Conservation (phyloP, 768 basidiomycete species). For the Trametes cinnabarina region DNA sequence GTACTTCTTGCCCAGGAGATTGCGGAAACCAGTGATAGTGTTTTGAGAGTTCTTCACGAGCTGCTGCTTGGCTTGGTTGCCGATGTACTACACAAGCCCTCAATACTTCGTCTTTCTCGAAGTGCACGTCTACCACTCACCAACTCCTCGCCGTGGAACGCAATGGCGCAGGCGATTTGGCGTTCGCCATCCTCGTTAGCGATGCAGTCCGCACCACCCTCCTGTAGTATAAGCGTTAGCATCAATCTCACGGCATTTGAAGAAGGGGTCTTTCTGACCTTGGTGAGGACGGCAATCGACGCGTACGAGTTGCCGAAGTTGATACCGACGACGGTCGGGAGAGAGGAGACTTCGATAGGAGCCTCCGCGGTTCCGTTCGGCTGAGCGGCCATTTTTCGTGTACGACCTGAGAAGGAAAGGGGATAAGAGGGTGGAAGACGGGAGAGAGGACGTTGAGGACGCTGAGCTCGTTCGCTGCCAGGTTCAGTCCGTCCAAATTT, state of each 20-base stretch:
- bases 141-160: slow-evolving; percentile 89
- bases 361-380: slow-evolving; percentile 55
- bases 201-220: slow-evolving; percentile 90
- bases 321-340: slow-evolving; percentile 80
- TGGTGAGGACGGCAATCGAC: slow-evolving; percentile 92
- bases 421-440: not conserved
- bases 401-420: not conserved
- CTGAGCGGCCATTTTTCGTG: slow-evolving; percentile 36
- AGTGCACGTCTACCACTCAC: slow-evolving; percentile 44
- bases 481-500: slow-evolving; percentile 4
- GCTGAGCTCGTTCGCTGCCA: not conserved
- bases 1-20: slow-evolving; percentile 89
- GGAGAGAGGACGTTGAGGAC: not conserved
- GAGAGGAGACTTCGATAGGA: slow-evolving; percentile 32
- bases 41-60: slow-evolving; percentile 94
- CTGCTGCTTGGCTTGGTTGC: slow-evolving; percentile 91
- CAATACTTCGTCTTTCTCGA: not conserved
- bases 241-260: not conserved
- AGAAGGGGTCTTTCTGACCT: slow-evolving; percentile 47
- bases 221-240: slow-evolving; percentile 43
- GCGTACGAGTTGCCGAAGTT: slow-evolving; percentile 96
- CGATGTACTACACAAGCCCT: slow-evolving; percentile 72
- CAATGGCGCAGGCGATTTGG: slow-evolving; percentile 92
- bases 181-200: slow-evolving; percentile 99
- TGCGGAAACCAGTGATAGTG: slow-evolving; percentile 93